Percentiles rank a stretch among this genome's conserved stretches.
Evolutionary conservation across 495 filamentous ascomycete species (phyloP).

Genomic region (Aspergillus egyptiacus): DNA sequence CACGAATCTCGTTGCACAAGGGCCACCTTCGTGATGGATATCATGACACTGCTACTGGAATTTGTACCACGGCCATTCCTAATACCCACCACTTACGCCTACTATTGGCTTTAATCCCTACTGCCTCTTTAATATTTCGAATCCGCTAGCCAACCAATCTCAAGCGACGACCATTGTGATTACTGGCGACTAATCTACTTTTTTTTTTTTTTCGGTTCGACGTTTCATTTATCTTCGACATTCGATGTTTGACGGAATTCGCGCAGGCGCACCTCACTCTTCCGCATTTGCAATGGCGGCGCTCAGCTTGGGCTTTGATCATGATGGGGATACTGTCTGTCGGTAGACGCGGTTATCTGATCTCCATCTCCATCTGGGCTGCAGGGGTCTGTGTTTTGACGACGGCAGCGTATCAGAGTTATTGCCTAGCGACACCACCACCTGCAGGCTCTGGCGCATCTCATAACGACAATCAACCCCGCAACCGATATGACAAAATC

Average conservation of each 20-base stretch:
- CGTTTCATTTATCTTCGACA: constrained; percentile 15
- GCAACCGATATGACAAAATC: constrained; percentile 17
- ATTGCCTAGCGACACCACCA: no score
- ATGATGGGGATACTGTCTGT: constrained; percentile 10
- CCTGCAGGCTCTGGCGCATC: constrained; percentile 7
- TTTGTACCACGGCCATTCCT: constrained; percentile 20
- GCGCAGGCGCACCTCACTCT: constrained; percentile 23
- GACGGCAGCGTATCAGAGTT: constrained; percentile 11
- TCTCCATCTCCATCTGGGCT: constrained; percentile 12
- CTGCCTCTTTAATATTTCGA: constrained; percentile 13
- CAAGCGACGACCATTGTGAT: constrained; percentile 14
- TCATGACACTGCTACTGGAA: constrained; percentile 22
- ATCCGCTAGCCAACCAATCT: constrained; percentile 10
- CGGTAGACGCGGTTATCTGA: constrained; percentile 13
- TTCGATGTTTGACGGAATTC: constrained; percentile 8
- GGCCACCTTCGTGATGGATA: constrained; percentile 30
- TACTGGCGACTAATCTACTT: constrained; percentile 4
- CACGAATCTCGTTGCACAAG: constrained; percentile 20
- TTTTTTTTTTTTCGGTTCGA: constrained; percentile 1
- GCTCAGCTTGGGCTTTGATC: constrained; percentile 16
- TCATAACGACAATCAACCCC: constrained; percentile 15
- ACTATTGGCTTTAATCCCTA: constrained; percentile 13
- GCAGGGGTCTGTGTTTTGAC: constrained; percentile 8
- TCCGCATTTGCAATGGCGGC: constrained; percentile 16
- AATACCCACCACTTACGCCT: constrained; percentile 13